Conservation (phyloP, 1,284 basidiomycete genomes). For the Cryptococcus sp. region DNA sequence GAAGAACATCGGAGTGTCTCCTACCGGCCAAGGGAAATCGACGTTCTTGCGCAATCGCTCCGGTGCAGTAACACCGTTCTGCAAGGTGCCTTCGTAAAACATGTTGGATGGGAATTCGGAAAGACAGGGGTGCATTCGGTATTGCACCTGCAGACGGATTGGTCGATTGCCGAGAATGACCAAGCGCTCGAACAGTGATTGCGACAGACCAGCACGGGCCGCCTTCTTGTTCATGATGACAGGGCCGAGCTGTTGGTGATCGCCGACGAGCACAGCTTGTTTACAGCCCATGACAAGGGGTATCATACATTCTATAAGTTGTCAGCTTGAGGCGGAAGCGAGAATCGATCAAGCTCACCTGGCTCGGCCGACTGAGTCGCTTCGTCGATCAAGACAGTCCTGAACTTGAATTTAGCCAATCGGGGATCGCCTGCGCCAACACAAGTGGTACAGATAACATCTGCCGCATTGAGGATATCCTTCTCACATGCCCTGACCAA, state of each 20-base stretch:
- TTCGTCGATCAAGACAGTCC: slow-evolving; percentile 97
- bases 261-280: slow-evolving; percentile 96
- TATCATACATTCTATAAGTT: slow-evolving; percentile 93
- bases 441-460: slow-evolving; percentile 98
- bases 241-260: slow-evolving; percentile 96
- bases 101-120: slow-evolving; percentile 99
- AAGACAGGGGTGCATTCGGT: slow-evolving; percentile 99
- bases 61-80: slow-evolving; percentile 98
- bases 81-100: slow-evolving; percentile 99
- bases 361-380: slow-evolving; percentile 98
- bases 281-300: slow-evolving; percentile 97
- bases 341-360: slow-evolving; percentile 59
- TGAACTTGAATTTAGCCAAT: slow-evolving; percentile 94
- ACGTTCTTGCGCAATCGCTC: slow-evolving; percentile 95
- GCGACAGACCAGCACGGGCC: slow-evolving; percentile 92
- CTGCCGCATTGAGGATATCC: slow-evolving; percentile 91
- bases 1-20: slow-evolving; percentile 99
- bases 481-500: slow-evolving; percentile 93
- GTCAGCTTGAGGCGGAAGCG: slow-evolving; percentile 9
- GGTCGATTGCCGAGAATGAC: slow-evolving; percentile 94
- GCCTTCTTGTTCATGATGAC: slow-evolving; percentile 99
- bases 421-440: slow-evolving; percentile 97
- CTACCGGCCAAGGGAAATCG: slow-evolving; percentile 98
- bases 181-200: slow-evolving; percentile 96
- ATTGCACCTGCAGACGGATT: slow-evolving; percentile 98